Evolutionary conservation across 2,329 filamentous ascomycete genomes (phyloP).

Genomic region (Fusarium mundagurra): DNA sequence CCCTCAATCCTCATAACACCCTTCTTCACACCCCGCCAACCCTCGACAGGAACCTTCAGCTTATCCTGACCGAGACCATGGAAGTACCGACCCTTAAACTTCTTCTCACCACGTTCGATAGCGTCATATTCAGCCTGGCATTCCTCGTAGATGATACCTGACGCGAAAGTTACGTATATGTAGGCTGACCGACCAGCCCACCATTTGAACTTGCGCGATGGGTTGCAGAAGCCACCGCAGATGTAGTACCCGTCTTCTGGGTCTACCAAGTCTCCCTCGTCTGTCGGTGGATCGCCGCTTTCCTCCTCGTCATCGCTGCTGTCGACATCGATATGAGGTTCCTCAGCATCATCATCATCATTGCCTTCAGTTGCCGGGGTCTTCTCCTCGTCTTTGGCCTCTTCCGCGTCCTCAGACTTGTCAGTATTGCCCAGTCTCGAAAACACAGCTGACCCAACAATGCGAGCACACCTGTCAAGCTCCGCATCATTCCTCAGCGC

Average conservation of each 20-base stretch:
- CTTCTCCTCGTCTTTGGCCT: background rate
- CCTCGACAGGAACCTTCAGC: slow-evolving; percentile 7
- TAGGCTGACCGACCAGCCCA: background rate
- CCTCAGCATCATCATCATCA: background rate
- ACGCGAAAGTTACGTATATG: background rate
- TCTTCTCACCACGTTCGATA: background rate
- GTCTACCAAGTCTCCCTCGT: background rate
- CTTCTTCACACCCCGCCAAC: background rate
- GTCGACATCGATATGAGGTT: accelerated
- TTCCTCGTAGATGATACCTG: background rate
- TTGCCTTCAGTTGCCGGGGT: background rate
- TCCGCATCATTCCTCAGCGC: background rate
- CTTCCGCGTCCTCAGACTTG: background rate
- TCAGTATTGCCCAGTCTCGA: background rate
- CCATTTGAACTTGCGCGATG: background rate
- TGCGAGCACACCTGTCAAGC: background rate
- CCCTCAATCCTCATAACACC: slow-evolving; percentile 4
- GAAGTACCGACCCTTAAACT: background rate
- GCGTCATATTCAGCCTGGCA: background rate
- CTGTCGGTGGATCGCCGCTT: accelerated
- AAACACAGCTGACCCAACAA: background rate
- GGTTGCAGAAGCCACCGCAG: background rate
- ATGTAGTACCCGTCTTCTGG: background rate
- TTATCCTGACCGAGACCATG: background rate
- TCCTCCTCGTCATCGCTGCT: background rate